phyloP scores from a whole-genome alignment of 345 rosid genomes.

The Linum trigynum region DNA sequence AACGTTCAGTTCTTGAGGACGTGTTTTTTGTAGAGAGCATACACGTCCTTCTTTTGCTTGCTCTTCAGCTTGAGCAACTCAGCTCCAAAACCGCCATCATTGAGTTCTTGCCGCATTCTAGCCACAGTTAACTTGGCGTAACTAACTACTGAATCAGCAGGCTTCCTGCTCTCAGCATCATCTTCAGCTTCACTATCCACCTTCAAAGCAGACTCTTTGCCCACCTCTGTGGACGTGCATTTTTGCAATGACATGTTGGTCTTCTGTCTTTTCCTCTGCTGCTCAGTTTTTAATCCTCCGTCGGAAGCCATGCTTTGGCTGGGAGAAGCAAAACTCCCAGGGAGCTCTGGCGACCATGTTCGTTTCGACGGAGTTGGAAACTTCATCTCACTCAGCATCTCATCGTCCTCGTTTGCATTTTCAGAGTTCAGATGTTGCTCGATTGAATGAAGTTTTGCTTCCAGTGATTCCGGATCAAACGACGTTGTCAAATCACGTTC shows the following conservation, averaged over 20 bases:
- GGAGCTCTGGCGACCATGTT: conserved; percentile 13
- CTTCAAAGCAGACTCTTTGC: conserved; percentile 1
- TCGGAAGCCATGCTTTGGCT: conserved; percentile 8
- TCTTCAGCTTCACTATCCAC: neutral
- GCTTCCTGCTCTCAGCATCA: neutral
- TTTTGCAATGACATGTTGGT: conserved; percentile 16
- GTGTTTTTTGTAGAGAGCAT: conserved; percentile 26
- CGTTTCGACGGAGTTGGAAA: conserved; percentile 22
- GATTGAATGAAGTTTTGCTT: neutral
- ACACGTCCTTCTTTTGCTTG: conserved; percentile 33
- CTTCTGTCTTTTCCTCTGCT: conserved; percentile 11
- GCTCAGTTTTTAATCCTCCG: conserved; percentile 12
- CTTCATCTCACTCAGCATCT: neutral
- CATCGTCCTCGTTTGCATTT: neutral
- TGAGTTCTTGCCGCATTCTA: conserved; percentile 32
- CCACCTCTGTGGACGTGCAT: conserved; percentile 23
- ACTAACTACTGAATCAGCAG: conserved; percentile 6
- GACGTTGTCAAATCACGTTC: neutral
- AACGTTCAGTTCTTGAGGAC: conserved; percentile 21
- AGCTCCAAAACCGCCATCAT: conserved; percentile 26
- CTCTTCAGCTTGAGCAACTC: conserved; percentile 30
- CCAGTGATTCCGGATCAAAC: neutral
- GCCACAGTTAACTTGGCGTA: conserved; percentile 27
- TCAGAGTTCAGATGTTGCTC: conserved; percentile 3
- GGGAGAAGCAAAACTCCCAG: conserved; percentile 8